phyloP scores from a whole-genome alignment of 805 yeast genomes.

The Naumovozyma dairenensis region DNA sequence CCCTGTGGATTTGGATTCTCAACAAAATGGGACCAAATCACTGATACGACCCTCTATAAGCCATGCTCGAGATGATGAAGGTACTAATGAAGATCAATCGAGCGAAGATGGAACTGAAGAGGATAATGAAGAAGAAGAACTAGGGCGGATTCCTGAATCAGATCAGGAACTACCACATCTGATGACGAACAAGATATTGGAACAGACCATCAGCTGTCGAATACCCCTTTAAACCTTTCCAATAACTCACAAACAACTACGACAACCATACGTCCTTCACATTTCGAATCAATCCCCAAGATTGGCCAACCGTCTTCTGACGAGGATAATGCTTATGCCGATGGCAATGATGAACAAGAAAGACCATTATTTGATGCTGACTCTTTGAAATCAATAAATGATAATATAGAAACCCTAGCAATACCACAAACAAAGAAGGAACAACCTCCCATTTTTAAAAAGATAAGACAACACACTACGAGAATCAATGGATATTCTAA shows the following conservation, averaged over 20 bases:
- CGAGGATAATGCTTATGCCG: conserved; percentile 23
- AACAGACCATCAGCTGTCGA: background rate
- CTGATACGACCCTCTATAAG: too few relatives aligned
- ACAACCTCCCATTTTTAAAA: too few relatives aligned
- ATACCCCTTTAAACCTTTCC: too few relatives aligned
- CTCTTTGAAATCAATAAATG: too few relatives aligned
- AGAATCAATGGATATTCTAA: too few relatives aligned
- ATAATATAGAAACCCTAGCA: too few relatives aligned
- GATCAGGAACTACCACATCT: conserved; percentile 26
- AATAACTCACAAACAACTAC: too few relatives aligned
- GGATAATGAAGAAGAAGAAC: conserved; percentile 9
- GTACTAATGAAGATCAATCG: too few relatives aligned
- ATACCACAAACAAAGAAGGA: too few relatives aligned
- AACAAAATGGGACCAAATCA: too few relatives aligned
- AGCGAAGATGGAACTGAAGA: background rate
- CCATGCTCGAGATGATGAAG: too few relatives aligned
- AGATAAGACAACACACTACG: too few relatives aligned
- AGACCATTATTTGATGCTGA: conserved; percentile 9
- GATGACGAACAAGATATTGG: conserved; percentile 16
- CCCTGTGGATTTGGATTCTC: conserved; percentile 6
- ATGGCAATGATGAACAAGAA: conserved; percentile 11
- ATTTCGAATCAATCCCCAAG: conserved; percentile 17
- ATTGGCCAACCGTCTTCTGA: conserved; percentile 34
- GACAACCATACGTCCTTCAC: background rate
- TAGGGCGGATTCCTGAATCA: conserved; percentile 25